phyloP scores from a whole-genome alignment of 2,329 filamentous ascomycete species.

The Cytospora piceicola region DNA sequence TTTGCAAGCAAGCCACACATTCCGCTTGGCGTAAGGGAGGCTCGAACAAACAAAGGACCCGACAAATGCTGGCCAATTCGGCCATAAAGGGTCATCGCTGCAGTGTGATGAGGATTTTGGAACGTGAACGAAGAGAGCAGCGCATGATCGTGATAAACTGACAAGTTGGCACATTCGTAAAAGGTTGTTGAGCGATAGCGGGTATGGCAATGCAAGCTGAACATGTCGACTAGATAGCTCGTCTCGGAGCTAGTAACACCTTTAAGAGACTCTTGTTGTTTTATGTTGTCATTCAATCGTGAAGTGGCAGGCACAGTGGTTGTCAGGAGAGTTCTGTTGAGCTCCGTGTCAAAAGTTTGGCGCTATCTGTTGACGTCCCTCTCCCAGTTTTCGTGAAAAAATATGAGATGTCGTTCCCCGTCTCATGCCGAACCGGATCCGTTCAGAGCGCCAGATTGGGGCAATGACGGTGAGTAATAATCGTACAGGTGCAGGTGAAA shows the following conservation, averaged over 20 bases:
- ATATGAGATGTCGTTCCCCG: slow-evolving; percentile 25
- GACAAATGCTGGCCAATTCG: not conserved
- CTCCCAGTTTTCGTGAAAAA: slow-evolving; percentile 26
- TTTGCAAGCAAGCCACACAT: slow-evolving; percentile 11
- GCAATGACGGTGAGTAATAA: slow-evolving; percentile 24
- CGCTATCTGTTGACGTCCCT: slow-evolving; percentile 32
- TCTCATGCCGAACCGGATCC: slow-evolving; percentile 29
- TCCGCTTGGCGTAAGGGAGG: not conserved
- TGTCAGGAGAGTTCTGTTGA: slow-evolving; percentile 32
- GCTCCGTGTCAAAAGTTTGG: slow-evolving; percentile 32
- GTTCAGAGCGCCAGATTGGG: slow-evolving; percentile 26
- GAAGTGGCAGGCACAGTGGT: slow-evolving; percentile 30
- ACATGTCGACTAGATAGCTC: slow-evolving; percentile 26
- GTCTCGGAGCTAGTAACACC: slow-evolving; percentile 23
- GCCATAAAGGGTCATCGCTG: not conserved
- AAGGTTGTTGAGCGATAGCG: slow-evolving; percentile 21
- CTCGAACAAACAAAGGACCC: not conserved
- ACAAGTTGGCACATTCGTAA: slow-evolving; percentile 27
- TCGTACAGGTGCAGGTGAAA: slow-evolving; percentile 31
- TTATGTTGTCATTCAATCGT: slow-evolving; percentile 31
- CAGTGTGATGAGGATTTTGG: slow-evolving; percentile 7
- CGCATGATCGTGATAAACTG: slow-evolving; percentile 19
- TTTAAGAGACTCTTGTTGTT: slow-evolving; percentile 23
- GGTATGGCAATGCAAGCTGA: slow-evolving; percentile 29
- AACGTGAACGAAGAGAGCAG: slow-evolving; percentile 4